Evolutionary conservation across 768 basidiomycete genomes (phyloP).

Genomic region (Suillus placidus): DNA sequence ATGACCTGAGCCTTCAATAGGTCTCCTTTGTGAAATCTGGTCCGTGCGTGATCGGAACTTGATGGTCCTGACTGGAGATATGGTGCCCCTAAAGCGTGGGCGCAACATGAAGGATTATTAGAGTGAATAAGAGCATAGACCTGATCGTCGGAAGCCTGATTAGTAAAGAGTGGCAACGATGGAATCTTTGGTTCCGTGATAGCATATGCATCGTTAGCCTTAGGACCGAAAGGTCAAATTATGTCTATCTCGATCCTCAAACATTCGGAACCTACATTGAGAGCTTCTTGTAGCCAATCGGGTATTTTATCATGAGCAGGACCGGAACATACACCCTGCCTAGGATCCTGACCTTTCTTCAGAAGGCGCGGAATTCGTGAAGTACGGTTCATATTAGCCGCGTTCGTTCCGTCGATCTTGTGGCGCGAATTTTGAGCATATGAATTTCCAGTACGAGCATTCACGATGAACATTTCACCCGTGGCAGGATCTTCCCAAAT

Average conservation of each 20-base stretch:
- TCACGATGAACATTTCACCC: constrained; percentile 58
- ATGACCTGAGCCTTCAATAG: constrained; percentile 64
- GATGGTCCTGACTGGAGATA: constrained; percentile 18
- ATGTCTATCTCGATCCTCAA: constrained; percentile 7
- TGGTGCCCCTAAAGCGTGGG: constrained; percentile 18
- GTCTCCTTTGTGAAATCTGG: constrained; percentile 53
- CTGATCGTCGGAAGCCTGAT: constrained; percentile 18
- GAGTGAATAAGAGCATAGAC: constrained; percentile 4
- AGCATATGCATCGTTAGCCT: constrained; percentile 63
- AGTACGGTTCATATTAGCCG: constrained; percentile 17
- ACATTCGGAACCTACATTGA: constrained; percentile 47
- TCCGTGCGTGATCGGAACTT: constrained; percentile 23
- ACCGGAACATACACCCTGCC: constrained; percentile 14
- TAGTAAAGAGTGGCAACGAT: constrained; percentile 24
- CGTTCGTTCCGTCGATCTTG: constrained; percentile 12
- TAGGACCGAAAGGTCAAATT: constrained; percentile 15
- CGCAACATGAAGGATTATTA: constrained; percentile 17
- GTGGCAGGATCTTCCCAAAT: constrained; percentile 69
- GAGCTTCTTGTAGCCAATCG: constrained; percentile 63
- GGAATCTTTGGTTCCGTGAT: constrained; percentile 51
- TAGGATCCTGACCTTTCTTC: constrained; percentile 5
- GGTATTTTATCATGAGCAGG: constrained; percentile 42
- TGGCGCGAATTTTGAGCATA: constrained; percentile 35
- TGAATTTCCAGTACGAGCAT: constrained; percentile 73
- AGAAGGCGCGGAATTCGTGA: constrained; percentile 16